Evolutionary conservation across 1,284 basidiomycete genomes (phyloP), one percentile per base, ranked within the genome.

Genomic region (Ceratobasidium sp.): DNA sequence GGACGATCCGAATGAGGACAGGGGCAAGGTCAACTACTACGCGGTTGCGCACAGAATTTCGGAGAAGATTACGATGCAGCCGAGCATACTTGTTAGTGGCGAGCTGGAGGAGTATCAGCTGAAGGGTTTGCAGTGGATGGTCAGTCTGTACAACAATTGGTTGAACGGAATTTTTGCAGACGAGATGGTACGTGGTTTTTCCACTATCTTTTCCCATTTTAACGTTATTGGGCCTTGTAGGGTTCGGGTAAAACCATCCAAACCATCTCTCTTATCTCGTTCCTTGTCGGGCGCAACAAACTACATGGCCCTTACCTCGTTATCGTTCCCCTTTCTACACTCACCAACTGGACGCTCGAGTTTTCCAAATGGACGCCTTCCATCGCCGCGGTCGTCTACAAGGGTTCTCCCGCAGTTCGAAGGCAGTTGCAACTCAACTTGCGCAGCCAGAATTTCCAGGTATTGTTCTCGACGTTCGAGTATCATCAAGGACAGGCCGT

Each of bases 271-370:
- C 91, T 99, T 55, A 92, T 99, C 83, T 92, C 97, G 10, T 99
- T 97, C 90, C 91, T 99, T 77, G 97, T 99, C 84, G 97, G 99
- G 84, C 87, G 87, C 79, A 98, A 99, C 88, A 90, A 91, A 79
- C 95, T 98, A 85, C 92, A 93, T 42, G 97, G 97, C 0, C 98
- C 98, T 0, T 99, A 96, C 87, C 93, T 99, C 44, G 96, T 99
- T 84, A 97, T 99, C 82, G 98, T 99, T 23, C 98, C 98, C 0
- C 90, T 99, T 20, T 98, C 97, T 4, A 99, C 98, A 0, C 94
- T 99, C 90, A 98, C 97, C 51, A 99, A 99, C 85, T 99, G 97
- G 98, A 93, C 95, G 3, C 92, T 95, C 79, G 97, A 99, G 87
- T 99, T 99, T 82, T 94, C 95, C 58, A 95, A 96, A 84, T 99